Base-by-base conservation (phyloP, 441 rosid genomes). In the Geranium incanum region DNA sequence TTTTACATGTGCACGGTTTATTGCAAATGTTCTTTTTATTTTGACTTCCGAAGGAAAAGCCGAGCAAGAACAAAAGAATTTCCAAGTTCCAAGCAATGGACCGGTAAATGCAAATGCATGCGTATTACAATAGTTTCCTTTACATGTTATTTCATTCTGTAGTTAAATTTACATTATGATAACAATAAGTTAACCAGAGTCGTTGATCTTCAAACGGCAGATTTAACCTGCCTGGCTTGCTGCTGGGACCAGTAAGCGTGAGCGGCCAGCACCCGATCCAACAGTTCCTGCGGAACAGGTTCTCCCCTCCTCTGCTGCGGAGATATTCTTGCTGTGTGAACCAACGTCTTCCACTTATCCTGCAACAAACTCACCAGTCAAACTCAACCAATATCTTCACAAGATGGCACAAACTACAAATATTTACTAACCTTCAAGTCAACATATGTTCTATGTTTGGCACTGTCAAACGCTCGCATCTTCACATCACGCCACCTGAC, bases 341-440 rank as follows among this genome's bases (percentile, higher is more conserved):
- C 95, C 64, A 95, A 86, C 7, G 98, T 93, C 83, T 92, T 95
- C 99, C 99, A 95, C 75, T 95, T 95, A 80, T 95, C 99, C 98
- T 94, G 84, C 62, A 70, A 67, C 65, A 19, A 7, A 86, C 98
- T 96, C 92, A 92, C 85, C 92, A 81, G 85, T 95, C 99, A 65
- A 95, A 28, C 33, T 28, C 33, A 28, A 28, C 33, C 33, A 28
- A 28, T 28, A 28, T 28, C 33, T 28, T 28, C 2, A 28, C 33
- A 28, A 28, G 16, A 50, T 3, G 18, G 11, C 18, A 3, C 0
- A 23, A 21, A 21, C 21, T 21, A n/a, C 12, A 70, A 60, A 60
- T n/a, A 36, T 83, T 78, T 71, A 12, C 65, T 60, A 19, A 86
- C 99, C 97, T 95, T 95, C 85, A 95, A 82, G 86, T 95, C 99